Evolutionary conservation across 805 yeast genomes (phyloP).

Genomic region (Candida maltosa): DNA sequence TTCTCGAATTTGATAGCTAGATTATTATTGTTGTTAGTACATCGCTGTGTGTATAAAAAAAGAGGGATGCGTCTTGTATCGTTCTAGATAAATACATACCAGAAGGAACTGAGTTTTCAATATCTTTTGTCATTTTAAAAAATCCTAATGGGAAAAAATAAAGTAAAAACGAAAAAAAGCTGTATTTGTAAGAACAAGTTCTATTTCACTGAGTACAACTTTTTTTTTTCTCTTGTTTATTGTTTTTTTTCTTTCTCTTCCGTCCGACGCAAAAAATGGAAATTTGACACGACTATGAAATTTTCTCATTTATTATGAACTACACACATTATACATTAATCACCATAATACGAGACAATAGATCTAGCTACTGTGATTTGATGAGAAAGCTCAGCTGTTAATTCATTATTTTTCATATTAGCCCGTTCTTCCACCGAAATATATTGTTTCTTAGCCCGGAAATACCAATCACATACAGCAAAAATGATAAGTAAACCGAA

Average conservation of each 20-base stretch:
- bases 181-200: too few species aligned
- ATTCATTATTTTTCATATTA: slow-evolving; percentile 14
- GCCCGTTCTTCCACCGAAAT: slow-evolving; percentile 18
- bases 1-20: slow-evolving; percentile 8
- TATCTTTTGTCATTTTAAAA: slow-evolving; percentile 8
- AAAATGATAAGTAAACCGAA: slow-evolving; percentile 40
- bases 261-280: too few species aligned
- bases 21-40: slow-evolving; percentile 7
- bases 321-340: too few species aligned
- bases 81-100: slow-evolving; percentile 4
- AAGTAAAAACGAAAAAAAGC: too few species aligned
- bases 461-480: slow-evolving; percentile 51
- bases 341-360: too few species aligned
- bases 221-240: too few species aligned
- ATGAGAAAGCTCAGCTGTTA: slow-evolving; percentile 21
- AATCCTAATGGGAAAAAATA: background rate
- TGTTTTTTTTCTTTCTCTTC: too few species aligned
- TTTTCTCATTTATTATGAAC: too few species aligned
- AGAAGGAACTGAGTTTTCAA: slow-evolving; percentile 1
- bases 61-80: background rate
- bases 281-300: too few species aligned
- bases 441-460: slow-evolving; percentile 26
- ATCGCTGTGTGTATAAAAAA: background rate
- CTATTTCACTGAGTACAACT: too few species aligned
- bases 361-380: too few species aligned